Base-by-base conservation (phyloP, 257 asterid genomes). In the Coffea eugenioides region DNA sequence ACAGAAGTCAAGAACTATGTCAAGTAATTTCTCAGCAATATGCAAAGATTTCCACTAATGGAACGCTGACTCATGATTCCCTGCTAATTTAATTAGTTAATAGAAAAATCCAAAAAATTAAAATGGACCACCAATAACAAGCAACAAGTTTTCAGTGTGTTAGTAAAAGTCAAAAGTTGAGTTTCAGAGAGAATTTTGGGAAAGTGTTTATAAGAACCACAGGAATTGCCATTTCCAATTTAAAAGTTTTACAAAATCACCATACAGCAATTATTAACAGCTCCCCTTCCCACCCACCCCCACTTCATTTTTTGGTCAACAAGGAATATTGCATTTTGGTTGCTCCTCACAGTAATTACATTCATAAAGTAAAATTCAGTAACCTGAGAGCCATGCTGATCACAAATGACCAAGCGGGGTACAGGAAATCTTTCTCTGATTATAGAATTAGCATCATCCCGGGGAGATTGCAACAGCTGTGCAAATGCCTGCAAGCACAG, bases 351-450 rank as follows among this genome's bases (percentile, higher is more conserved):
- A 34, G 18, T 31, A 15, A 56, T 21, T 70, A 64, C 6, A 59
- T n/a, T 25, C 69, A 66, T 79, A 71, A 80, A 49, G 57, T 59
- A 11, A 80, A 69, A 68, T 65, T 79, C 61, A 75, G 67, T 68
- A 74, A 96, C 98, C 98, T 96, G 99, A 82, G 98, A 94, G 51
- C 98, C 97, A 67, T 96, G 94, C 77, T 96, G 99, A 86, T 96
- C 99, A 82, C 99, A 96, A 54, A 92, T 85, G 80, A 96, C 99
- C 65, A 91, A 77, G 77, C 99, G 99, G 83, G 99, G 97, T 70
- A 91, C 98, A 48, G 99, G 99, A 86, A 96, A 96, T 84, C 98
- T 90, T 71, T 96, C 99, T 73, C 57, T 88, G 61, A 88, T 78
- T 65, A 94, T 90, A 67, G 89, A 80, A 80, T 92, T 93, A 16